Evolutionary conservation across 1,139 yeast species (phyloP).

Genomic region (Hemisphaericaspora xylanilytica): DNA sequence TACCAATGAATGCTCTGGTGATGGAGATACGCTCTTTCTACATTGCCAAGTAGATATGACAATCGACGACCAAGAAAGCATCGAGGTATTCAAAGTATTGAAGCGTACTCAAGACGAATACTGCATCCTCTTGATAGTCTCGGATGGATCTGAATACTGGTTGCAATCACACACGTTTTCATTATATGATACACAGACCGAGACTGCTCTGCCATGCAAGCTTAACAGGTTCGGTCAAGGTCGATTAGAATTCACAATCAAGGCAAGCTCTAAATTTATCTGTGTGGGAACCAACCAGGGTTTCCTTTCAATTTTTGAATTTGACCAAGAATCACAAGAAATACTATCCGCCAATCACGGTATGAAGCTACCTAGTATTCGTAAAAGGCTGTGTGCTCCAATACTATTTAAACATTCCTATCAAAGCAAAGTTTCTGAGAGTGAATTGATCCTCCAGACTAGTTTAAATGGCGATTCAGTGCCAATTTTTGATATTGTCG

Average conservation of each 20-base stretch:
- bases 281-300: slow-evolving; percentile 27
- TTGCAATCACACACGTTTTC: slow-evolving; percentile 3
- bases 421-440: slow-evolving; percentile 17
- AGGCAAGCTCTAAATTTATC: slow-evolving; percentile 21
- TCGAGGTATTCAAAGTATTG: slow-evolving; percentile 3
- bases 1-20: slow-evolving; percentile 13
- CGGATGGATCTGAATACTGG: background rate
- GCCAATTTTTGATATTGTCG: slow-evolving; percentile 51
- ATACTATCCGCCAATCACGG: slow-evolving; percentile 20
- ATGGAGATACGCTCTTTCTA: slow-evolving; percentile 37
- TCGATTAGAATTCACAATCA: slow-evolving; percentile 17
- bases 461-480: slow-evolving; percentile 32
- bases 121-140: slow-evolving; percentile 1
- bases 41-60: slow-evolving; percentile 16
- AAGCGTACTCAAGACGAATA: background rate
- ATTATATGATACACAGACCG: background rate
- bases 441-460: slow-evolving; percentile 29
- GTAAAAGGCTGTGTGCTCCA: slow-evolving; percentile 26
- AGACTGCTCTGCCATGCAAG: slow-evolving; percentile 1
- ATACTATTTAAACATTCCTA: slow-evolving; percentile 18
- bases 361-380: slow-evolving; percentile 21
- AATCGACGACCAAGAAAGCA: background rate
- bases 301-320: slow-evolving; percentile 19
- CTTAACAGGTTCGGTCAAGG: background rate
- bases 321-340: slow-evolving; percentile 5